Evolutionary conservation across 1,139 yeast genomes (phyloP).

Genomic region (Magnusiomyces sp.): DNA sequence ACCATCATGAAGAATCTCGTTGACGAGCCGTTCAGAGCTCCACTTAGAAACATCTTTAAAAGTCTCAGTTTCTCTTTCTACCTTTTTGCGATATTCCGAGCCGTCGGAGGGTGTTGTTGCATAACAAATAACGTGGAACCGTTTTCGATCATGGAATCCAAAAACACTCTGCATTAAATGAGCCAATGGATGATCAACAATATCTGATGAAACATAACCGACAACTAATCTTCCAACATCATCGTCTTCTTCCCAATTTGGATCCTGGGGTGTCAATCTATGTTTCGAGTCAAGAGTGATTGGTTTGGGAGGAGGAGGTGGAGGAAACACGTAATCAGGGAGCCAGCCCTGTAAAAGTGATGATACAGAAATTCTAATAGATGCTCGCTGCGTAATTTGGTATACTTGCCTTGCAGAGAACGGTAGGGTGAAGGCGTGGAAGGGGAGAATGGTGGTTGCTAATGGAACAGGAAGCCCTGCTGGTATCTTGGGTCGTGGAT

Average conservation of each 20-base stretch:
- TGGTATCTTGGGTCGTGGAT: constrained; percentile 25
- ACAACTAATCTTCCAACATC: constrained; percentile 21
- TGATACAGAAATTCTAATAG: constrained; percentile 27
- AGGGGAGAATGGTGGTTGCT: constrained; percentile 29
- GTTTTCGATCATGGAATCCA: constrained; percentile 25
- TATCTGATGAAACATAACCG: constrained; percentile 32
- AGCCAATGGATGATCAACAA: constrained; percentile 30
- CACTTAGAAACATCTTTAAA: constrained; percentile 26
- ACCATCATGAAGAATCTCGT: constrained; percentile 26
- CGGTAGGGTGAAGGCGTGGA: constrained; percentile 32
- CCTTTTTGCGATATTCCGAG: constrained; percentile 25
- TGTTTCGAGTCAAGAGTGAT: background rate
- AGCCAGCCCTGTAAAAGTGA: constrained; percentile 26
- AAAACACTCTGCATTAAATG: constrained; percentile 33
- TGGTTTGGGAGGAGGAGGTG: constrained; percentile 27
- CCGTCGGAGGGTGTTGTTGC: constrained; percentile 29
- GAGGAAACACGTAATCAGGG: constrained; percentile 27
- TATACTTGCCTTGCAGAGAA: constrained; percentile 23
- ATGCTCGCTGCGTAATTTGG: constrained; percentile 26
- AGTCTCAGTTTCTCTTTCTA: constrained; percentile 23
- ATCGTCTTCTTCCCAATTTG: background rate
- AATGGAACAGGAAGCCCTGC: constrained; percentile 26
- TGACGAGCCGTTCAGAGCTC: constrained; percentile 24
- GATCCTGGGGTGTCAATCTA: too few relatives aligned
- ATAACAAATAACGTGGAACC: constrained; percentile 26